phyloP scores from a whole-genome alignment of 371 early-diverging fungal genomes.

The Encephalitozoon romaleae region DNA sequence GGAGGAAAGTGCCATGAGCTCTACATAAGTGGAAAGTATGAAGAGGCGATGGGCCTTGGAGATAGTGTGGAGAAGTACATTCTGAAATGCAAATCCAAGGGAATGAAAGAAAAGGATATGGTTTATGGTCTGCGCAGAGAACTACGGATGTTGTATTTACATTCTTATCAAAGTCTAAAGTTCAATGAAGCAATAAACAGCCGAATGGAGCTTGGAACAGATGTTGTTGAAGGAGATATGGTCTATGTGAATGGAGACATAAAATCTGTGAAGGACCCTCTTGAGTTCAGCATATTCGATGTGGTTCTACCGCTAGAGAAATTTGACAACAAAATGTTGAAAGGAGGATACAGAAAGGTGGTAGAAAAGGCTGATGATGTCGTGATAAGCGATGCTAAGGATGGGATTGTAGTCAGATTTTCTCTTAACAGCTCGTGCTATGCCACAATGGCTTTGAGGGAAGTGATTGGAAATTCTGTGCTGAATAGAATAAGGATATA shows the following conservation, averaged over 20 bases:
- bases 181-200: slow-evolving; percentile 80
- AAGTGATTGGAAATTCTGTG: slow-evolving; percentile 66
- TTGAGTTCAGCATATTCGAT: slow-evolving; percentile 62
- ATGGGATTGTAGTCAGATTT: slow-evolving; percentile 65
- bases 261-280: slow-evolving; percentile 63
- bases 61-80: slow-evolving; percentile 44
- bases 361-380: slow-evolving; percentile 21
- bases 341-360: slow-evolving; percentile 36
- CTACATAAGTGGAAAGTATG: slow-evolving; percentile 11
- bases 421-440: slow-evolving; percentile 72
- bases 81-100: slow-evolving; percentile 19
- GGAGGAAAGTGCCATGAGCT: slow-evolving; percentile 11
- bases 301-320: slow-evolving; percentile 23
- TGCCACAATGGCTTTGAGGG: slow-evolving; percentile 89
- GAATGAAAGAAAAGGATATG: slow-evolving; percentile 35
- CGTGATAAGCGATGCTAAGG: slow-evolving; percentile 2
- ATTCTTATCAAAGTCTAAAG: slow-evolving; percentile 85
- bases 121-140: slow-evolving; percentile 64
- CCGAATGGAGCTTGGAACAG: slow-evolving; percentile 68
- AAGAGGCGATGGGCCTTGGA: neutral
- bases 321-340: slow-evolving; percentile 30
- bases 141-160: slow-evolving; percentile 78
- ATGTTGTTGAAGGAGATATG: slow-evolving; percentile 73
- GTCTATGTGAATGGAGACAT: slow-evolving; percentile 60
- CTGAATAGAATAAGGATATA: neutral